Evolutionary conservation across 2,329 filamentous ascomycete species (phyloP).

Genomic region (Cytospora piceae): DNA sequence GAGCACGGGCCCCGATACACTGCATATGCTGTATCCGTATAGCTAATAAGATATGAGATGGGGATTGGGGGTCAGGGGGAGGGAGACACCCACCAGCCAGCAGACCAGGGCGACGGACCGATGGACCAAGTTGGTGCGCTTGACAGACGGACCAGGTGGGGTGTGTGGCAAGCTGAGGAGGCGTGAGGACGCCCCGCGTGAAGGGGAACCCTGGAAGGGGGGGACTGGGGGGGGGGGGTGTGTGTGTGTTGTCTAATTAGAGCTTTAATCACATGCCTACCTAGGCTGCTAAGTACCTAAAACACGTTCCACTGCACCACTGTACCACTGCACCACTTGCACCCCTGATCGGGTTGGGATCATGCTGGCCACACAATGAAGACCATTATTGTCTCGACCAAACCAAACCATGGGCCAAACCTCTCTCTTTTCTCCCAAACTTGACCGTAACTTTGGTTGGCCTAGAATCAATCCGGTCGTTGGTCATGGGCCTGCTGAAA

Average conservation of each 20-base stretch:
- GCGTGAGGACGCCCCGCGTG: no score
- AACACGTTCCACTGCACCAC: no score
- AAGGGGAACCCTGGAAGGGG: no score
- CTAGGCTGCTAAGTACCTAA: no score
- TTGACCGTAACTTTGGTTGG: not conserved
- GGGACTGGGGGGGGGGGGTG: no score
- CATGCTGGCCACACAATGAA: not conserved
- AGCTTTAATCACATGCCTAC: no score
- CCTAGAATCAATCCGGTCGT: not conserved
- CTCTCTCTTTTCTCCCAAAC: not conserved
- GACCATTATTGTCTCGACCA: not conserved
- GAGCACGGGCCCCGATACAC: constrained; percentile 17
- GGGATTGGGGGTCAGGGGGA: not conserved
- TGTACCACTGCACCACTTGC: no score
- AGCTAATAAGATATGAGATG: not conserved
- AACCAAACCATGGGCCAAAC: not conserved
- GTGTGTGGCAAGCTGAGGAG: no score
- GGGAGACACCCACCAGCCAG: not conserved
- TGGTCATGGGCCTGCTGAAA: not conserved
- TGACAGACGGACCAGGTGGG: not conserved
- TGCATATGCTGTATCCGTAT: not conserved
- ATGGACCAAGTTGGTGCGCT: not conserved
- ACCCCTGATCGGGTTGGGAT: not conserved
- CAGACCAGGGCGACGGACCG: not conserved
- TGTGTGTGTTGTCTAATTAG: no score